A percentile compares a stretch with the other conserved stretches of the same genome.
Conservation (phyloP, 306 rosid species). For the Gastrolobium villosum region DNA sequence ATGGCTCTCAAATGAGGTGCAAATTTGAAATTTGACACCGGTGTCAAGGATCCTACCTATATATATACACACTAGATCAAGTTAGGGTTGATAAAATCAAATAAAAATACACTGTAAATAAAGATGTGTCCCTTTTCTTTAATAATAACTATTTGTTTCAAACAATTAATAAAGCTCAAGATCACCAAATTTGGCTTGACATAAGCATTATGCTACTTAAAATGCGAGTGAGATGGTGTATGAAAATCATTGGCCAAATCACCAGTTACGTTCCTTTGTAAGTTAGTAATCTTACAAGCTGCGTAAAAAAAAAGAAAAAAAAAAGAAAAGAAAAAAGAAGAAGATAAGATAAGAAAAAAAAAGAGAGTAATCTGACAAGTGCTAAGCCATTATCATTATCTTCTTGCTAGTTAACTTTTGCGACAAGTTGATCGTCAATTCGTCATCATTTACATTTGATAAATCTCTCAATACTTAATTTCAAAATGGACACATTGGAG, state of each 20-base stretch:
- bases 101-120: too few species aligned
- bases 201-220: neutral
- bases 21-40: too few species aligned
- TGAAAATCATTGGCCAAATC: constrained; percentile 24
- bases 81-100: too few species aligned
- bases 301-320: neutral
- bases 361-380: neutral
- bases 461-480: constrained; percentile 17
- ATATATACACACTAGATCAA: too few species aligned
- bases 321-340: too few species aligned
- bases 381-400: neutral
- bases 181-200: neutral
- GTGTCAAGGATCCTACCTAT: too few species aligned
- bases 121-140: too few species aligned
- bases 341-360: neutral
- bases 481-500: constrained; percentile 55
- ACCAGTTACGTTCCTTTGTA: neutral
- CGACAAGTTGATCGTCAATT: neutral
- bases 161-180: neutral
- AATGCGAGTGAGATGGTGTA: neutral
- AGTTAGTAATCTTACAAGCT: neutral
- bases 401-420: neutral
- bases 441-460: constrained; percentile 34
- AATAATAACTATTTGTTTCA: neutral
- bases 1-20: too few species aligned